A percentile compares a stretch with the other conserved stretches of the same genome.
Conservation (phyloP, 441 rosid species). For the Gossypium lobatum region DNA sequence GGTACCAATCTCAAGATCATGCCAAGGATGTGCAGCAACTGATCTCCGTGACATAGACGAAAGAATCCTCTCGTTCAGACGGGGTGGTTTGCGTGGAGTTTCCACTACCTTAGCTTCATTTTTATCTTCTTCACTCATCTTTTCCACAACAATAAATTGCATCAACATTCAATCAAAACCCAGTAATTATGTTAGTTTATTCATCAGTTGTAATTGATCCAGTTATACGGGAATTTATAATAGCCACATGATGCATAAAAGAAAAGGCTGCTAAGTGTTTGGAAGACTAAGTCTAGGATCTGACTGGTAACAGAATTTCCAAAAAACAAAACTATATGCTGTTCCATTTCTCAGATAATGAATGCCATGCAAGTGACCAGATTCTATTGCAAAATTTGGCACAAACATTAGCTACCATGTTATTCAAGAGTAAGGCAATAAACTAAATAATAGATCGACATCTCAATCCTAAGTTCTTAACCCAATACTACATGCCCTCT, state of each 20-base stretch:
- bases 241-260: not conserved
- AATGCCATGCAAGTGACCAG: not conserved
- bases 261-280: not conserved
- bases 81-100: constrained; percentile 31
- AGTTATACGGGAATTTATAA: not conserved
- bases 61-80: constrained; percentile 91
- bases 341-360: not conserved
- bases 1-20: constrained; percentile 94
- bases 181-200: not conserved
- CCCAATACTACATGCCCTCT: not conserved
- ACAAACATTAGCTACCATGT: not conserved
- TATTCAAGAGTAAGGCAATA: not conserved
- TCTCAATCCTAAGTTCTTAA: not conserved
- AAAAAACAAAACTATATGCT: not conserved
- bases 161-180: constrained; percentile 7
- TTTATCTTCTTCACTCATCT: constrained; percentile 50
- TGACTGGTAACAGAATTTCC: not conserved
- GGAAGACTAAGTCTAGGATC: not conserved
- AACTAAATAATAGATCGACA: not conserved
- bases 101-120: constrained; percentile 17
- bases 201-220: not conserved
- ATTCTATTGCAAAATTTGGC: not conserved
- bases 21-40: constrained; percentile 99
- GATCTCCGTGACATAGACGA: constrained; percentile 89
- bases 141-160: constrained; percentile 17